A percentile compares a stretch with the other conserved stretches of the same genome.
Conservation (phyloP, 805 yeast species). For the Cyberlindnera suaveolens region DNA sequence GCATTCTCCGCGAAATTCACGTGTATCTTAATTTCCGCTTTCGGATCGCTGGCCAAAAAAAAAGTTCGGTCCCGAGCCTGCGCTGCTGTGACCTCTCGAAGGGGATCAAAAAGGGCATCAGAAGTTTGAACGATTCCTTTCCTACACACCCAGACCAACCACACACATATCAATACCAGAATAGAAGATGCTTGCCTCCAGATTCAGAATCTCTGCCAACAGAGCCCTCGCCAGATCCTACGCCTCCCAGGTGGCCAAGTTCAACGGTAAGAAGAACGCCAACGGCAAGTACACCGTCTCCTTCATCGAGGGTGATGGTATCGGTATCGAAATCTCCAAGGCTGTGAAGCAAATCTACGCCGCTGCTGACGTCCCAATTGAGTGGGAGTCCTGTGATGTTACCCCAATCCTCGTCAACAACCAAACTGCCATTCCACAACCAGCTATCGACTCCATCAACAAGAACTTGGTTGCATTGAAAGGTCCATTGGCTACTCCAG, state of each 20-base stretch:
- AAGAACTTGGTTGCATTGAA: slow-evolving; percentile 91
- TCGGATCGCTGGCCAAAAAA: background rate
- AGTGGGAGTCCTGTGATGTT: slow-evolving; percentile 96
- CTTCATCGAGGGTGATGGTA: slow-evolving; percentile 97
- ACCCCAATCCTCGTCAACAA: slow-evolving; percentile 90
- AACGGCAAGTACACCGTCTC: slow-evolving; percentile 91
- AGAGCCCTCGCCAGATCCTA: slow-evolving; percentile 23
- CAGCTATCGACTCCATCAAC: slow-evolving; percentile 89
- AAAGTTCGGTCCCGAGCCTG: background rate
- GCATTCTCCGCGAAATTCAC: too few species aligned
- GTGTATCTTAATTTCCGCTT: too few species aligned
- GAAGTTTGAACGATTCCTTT: background rate
- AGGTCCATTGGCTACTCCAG: slow-evolving; percentile 98
- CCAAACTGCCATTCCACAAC: slow-evolving; percentile 86
- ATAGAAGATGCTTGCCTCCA: slow-evolving; percentile 11
- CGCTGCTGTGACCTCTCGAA: background rate
- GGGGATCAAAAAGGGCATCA: background rate
- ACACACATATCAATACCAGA: background rate
- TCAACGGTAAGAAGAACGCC: slow-evolving; percentile 55
- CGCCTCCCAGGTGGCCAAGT: slow-evolving; percentile 52
- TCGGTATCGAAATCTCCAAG: slow-evolving; percentile 91
- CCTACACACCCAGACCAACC: background rate
- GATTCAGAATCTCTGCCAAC: slow-evolving; percentile 10
- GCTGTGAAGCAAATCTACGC: slow-evolving; percentile 89
- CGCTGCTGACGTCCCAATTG: slow-evolving; percentile 93